Percentiles rank a stretch among this genome's conserved stretches.
Evolutionary conservation across 2,329 filamentous ascomycete genomes (phyloP).

Genomic region (Saccharata proteae): DNA sequence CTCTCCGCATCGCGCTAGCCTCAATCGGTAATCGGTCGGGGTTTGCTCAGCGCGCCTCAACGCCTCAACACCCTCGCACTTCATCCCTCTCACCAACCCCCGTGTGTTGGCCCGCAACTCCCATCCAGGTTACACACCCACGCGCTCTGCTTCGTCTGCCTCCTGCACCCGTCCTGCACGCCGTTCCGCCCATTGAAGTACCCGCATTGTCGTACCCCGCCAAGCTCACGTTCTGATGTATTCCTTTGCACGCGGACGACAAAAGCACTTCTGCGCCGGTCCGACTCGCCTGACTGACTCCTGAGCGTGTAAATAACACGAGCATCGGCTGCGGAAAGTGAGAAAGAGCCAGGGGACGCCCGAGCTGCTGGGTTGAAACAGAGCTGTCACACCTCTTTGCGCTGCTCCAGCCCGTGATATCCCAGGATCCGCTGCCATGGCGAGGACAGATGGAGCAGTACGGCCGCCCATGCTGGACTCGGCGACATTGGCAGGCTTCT

Average conservation of each 20-base stretch:
- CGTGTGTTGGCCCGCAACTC: neutral
- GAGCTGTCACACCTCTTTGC: neutral
- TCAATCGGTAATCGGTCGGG: neutral
- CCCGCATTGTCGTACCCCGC: neutral
- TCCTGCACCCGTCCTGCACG: neutral
- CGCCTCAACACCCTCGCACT: neutral
- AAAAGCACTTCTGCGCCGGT: too few relatives aligned
- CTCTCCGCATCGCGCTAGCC: slow-evolving; percentile 4
- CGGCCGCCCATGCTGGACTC: neutral
- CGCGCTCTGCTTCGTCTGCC: too few relatives aligned
- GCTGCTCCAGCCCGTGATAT: too few relatives aligned
- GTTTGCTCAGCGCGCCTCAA: too few relatives aligned
- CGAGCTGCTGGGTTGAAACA: slow-evolving; percentile 4
- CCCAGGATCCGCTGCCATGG: too few relatives aligned
- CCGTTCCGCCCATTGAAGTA: neutral
- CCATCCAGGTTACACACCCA: neutral
- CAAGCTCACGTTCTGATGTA: neutral
- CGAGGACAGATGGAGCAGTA: neutral
- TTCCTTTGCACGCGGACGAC: too few relatives aligned
- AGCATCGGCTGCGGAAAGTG: too few relatives aligned
- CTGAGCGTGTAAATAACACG: too few relatives aligned
- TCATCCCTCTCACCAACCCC: neutral
- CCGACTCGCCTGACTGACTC: too few relatives aligned
- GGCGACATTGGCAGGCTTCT: slow-evolving; percentile 3
- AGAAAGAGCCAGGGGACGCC: slow-evolving; percentile 1